A percentile compares a stretch with the other conserved stretches of the same genome.
These are phyloP conservation scores for Dioscorea zingiberensis DNA, from an alignment of 106 monocot genomes.

Conservation along the genomic window DNA sequence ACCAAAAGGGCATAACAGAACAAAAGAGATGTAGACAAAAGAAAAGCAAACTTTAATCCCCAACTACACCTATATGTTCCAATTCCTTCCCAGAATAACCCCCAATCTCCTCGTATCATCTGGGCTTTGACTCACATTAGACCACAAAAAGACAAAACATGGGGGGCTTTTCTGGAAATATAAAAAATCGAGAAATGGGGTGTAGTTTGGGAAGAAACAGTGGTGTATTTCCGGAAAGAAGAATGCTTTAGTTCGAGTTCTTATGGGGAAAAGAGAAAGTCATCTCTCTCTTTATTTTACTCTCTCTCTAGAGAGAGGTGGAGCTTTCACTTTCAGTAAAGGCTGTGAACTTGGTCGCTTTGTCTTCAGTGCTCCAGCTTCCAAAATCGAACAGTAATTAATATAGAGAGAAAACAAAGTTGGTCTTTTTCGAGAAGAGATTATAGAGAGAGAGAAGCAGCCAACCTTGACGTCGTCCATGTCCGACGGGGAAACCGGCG, in stretches of 20 bases:
- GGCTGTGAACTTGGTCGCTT: not conserved
- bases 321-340: not conserved
- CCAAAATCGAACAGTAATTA: not conserved
- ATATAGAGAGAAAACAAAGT: not conserved
- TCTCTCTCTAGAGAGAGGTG: not conserved
- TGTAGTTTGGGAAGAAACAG: not conserved
- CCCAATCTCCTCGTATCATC: too few relatives aligned
- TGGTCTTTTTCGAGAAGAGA: not conserved
- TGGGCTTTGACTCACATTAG: not conserved
- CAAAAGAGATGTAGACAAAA: not conserved
- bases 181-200: not conserved
- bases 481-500: constrained; percentile 84
- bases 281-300: not conserved
- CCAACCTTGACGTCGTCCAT: constrained; percentile 55
- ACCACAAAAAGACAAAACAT: not conserved
- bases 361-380: constrained; percentile 15
- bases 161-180: not conserved
- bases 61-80: not conserved
- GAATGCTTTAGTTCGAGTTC: constrained; percentile 25
- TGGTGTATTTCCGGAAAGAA: not conserved
- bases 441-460: not conserved
- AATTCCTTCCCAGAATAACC: not conserved
- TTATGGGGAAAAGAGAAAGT: constrained; percentile 69
- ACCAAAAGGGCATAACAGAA: not conserved
- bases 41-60: not conserved